Conservation (phyloP, 2,329 filamentous ascomycete species). For the Aquanectria penicillioides region DNA sequence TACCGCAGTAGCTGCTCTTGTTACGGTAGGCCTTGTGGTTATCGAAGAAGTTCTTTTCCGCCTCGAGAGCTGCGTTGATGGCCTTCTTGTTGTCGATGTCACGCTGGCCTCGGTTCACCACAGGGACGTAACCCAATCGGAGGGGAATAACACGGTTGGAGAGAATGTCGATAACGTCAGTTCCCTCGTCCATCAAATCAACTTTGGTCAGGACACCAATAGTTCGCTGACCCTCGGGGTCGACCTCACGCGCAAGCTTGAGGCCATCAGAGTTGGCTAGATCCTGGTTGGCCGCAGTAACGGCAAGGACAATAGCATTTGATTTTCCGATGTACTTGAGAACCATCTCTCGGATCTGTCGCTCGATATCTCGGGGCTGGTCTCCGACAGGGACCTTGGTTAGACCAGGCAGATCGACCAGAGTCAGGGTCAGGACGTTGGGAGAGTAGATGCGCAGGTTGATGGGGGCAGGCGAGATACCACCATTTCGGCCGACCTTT, state of each 20-base stretch:
- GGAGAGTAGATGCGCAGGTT: constrained; percentile 98
- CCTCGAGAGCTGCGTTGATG: constrained; percentile 89
- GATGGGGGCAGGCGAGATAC: constrained; percentile 96
- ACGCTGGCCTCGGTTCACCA: constrained; percentile 96
- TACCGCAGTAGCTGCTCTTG: constrained; percentile 98
- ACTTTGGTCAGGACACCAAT: constrained; percentile 99
- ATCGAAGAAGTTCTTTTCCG: constrained; percentile 97
- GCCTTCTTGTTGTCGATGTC: constrained; percentile 99
- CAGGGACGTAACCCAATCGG: constrained; percentile 93
- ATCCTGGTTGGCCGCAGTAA: constrained; percentile 97
- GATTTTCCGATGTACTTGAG: constrained; percentile 98
- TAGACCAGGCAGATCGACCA: constrained; percentile 95
- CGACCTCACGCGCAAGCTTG: constrained; percentile 95
- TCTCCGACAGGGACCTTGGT: constrained; percentile 98
- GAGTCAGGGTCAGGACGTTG: constrained; percentile 94
- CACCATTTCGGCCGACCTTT: constrained; percentile 95
- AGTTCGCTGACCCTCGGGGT: constrained; percentile 95
- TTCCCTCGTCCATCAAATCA: constrained; percentile 98
- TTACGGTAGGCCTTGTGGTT: constrained; percentile 98
- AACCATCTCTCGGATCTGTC: constrained; percentile 97
- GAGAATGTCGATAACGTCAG: constrained; percentile 97
- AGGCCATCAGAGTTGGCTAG: constrained; percentile 98
- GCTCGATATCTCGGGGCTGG: constrained; percentile 95
- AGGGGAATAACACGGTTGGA: constrained; percentile 97
- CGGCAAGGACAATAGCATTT: constrained; percentile 96